Conservation (phyloP, 2,329 filamentous ascomycete genomes). For the Epichloe coenophiala region DNA sequence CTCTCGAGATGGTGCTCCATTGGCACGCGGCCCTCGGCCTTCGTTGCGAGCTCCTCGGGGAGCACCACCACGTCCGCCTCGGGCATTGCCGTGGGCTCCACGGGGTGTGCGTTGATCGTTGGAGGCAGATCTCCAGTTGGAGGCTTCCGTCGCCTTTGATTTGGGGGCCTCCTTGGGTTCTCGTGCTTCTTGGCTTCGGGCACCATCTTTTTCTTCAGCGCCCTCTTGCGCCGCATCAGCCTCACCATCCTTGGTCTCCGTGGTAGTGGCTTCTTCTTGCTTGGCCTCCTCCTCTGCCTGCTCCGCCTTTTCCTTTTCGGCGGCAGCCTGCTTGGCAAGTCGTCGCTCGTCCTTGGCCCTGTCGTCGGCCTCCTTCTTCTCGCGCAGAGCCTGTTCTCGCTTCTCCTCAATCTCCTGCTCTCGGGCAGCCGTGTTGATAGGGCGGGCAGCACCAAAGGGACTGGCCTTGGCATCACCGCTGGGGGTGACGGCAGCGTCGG, state of each 20-base stretch:
- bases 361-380: conserved; percentile 80
- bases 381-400: conserved; percentile 55
- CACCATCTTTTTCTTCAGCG: conserved; percentile 32
- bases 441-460: conserved; percentile 84
- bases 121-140: conserved; percentile 45
- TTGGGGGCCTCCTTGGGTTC: conserved; percentile 34
- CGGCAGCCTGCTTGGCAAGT: conserved; percentile 44
- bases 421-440: conserved; percentile 82
- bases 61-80: conserved; percentile 20
- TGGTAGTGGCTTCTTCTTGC: conserved; percentile 19
- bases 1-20: conserved; percentile 27
- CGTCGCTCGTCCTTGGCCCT: conserved; percentile 67
- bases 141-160: conserved; percentile 42
- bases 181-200: conserved; percentile 24
- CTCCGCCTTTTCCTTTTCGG: conserved; percentile 29
- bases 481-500: conserved; percentile 35
- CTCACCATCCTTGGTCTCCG: conserved; percentile 19
- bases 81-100: conserved; percentile 27
- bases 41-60: conserved; percentile 30
- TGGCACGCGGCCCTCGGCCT: conserved; percentile 31
- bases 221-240: background rate
- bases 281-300: conserved; percentile 23
- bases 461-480: conserved; percentile 65
- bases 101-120: conserved; percentile 32
- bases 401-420: conserved; percentile 89